phyloP scores from a whole-genome alignment of 306 rosid genomes.

The Ormosia semicastrata region DNA sequence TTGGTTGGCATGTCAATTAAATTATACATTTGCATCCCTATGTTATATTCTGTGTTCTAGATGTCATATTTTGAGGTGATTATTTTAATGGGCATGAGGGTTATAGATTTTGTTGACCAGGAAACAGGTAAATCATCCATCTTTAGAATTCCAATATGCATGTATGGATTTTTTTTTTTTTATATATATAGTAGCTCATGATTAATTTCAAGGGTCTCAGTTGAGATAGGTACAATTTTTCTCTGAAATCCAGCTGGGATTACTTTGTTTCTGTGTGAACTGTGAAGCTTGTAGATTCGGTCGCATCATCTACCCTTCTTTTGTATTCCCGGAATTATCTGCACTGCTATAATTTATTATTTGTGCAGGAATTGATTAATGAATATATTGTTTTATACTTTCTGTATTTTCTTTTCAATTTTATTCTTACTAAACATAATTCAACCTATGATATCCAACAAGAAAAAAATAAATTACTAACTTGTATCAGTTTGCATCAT shows the following conservation, averaged over 20 bases:
- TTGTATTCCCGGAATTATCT: constrained; percentile 17
- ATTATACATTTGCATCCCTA: constrained; percentile 31
- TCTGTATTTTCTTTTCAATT: too few species aligned
- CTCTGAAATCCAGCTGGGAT: constrained; percentile 37
- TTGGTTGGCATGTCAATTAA: constrained; percentile 54
- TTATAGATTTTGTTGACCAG: constrained; percentile 38
- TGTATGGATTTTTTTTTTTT: background rate
- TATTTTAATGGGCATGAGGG: constrained; percentile 21
- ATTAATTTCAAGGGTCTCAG: constrained; percentile 35
- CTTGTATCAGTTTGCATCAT: too few species aligned
- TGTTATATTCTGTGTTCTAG: constrained; percentile 35
- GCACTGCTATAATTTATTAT: too few species aligned
- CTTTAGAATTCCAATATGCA: constrained; percentile 29
- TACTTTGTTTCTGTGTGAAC: constrained; percentile 1
- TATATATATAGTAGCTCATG: constrained; percentile 27
- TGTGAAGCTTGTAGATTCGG: constrained; percentile 8
- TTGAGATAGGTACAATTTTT: background rate
- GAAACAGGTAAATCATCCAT: constrained; percentile 30
- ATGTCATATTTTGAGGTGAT: constrained; percentile 23
- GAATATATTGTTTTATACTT: too few species aligned
- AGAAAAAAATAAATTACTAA: too few species aligned
- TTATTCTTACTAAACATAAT: too few species aligned
- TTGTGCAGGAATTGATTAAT: too few species aligned
- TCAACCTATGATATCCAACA: too few species aligned
- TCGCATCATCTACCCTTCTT: background rate